Evolutionary conservation across 2,329 filamentous ascomycete genomes (phyloP), one percentile per base, ranked within the genome.

Genomic region (Diplodia mutila): DNA sequence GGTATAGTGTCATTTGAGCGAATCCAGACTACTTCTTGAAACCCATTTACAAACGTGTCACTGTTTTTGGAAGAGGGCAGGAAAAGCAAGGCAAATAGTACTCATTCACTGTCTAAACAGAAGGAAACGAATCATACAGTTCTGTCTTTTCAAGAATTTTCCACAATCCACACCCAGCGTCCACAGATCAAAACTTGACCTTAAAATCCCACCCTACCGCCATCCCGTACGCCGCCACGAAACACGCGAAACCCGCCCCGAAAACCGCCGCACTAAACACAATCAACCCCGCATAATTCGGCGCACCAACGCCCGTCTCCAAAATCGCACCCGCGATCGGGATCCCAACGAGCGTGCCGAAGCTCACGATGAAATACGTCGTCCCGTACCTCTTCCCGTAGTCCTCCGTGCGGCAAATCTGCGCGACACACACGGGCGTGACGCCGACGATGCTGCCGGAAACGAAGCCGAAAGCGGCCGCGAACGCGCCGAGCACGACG

Each of bases 361-460:
- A 78, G 0, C 86, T 83, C 66, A 86, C 81, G 64, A 87, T 75
- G 14, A 86, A 82, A 73, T 90, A 90, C 23, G 86, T 80, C 0
- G 84, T 83, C 1, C 91, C 91, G 2, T 83, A 6, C 87, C 83
- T 21, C 90, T 76, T 92, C 82, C 34, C 85, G 81, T 49, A 92
- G 84, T 66, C 69, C 2, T 69, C 61, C 9, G 65, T 90, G 86
- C 2, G 86, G 71, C 67, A 89, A 69, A 92, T 89, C 72, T 91
- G 88, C 1, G 89, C 90, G 27, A 92, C 80, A 25, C 90, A 79
- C 0, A 88, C 85, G 0, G 90, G 88, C 0, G 80, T 82, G 34
- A 91, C 79, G 0, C 85, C 86, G 54, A 91, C 85, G 71, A 87
- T 89, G 1, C 87, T 86, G 21, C 90, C 90, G 0, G 87, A 89